Evolutionary conservation across 2,329 filamentous ascomycete species (phyloP), one percentile per base, ranked within the genome.

Genomic region (Colletotrichum agaves): DNA sequence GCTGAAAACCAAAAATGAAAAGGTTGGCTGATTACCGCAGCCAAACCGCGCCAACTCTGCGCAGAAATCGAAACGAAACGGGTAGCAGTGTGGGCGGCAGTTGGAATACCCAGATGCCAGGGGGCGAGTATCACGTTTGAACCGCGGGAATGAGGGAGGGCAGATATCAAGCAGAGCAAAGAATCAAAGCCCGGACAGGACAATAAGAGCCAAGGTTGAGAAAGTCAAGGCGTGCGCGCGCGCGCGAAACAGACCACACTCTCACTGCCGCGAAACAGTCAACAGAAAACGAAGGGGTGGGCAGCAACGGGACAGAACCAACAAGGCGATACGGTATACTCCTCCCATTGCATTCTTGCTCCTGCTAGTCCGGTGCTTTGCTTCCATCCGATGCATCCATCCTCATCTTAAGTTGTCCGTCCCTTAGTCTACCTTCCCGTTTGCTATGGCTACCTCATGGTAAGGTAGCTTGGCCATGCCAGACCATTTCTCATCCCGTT

Each of bases 11-110:
- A n/a, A 35, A 35, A 49, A 33, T 12, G 19, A 41, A 39, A 31
- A 37, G 27, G 23, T 41, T 47, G 44, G 43, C 12, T 39, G 43
- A 21, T 43, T 12, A 39, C 27, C 43, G 33, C n/a, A 57, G 61
- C 19, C 19, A 50, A 31, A 21, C 21, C 44, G 19, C 55, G 15
- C 46, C 53, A 27, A 44, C 47, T 52, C 27, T 44, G 19, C 17
- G 52, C 52, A 39, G 37, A 52, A 58, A 67, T 63, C 64, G 64
- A 67, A 63, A 63, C 64, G 52, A 59, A 41, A 47, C 52, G 39
- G 60, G 64, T 63, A 57, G 52, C 60, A 67, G 60, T 67, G 46
- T 63, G 64, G 52, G 53, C 46, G 60, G 52, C 50, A 67, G 52
- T 52, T 63, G 41, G 46, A 47, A 35, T 63, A 43, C 7, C 46